Evolutionary conservation across 129 eudicot genomes (phyloP).

Genomic region (Lonicera japonica): DNA sequence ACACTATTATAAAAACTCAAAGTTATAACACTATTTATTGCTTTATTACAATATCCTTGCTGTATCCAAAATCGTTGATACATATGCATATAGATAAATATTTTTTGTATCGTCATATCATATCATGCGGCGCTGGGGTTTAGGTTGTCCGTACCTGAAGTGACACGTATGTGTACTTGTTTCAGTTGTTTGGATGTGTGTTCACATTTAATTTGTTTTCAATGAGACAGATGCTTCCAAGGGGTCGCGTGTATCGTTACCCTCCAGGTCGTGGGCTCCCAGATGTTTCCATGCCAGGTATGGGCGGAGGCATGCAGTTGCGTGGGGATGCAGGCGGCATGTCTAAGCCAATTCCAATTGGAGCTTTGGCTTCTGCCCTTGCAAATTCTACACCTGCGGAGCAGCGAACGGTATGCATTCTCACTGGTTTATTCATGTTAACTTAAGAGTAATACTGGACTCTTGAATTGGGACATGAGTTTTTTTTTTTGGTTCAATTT

Average conservation of each 20-base stretch:
- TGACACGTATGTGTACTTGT: too few species aligned
- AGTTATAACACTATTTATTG: too few species aligned
- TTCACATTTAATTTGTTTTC: background rate
- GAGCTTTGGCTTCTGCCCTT: conserved; percentile 79
- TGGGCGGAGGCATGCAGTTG: conserved; percentile 52
- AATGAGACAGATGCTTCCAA: conserved; percentile 66
- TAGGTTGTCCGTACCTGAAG: too few species aligned
- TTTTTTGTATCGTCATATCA: too few species aligned
- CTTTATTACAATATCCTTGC: too few species aligned
- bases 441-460: too few species aligned
- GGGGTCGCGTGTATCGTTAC: conserved; percentile 73
- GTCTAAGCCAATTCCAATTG: conserved; percentile 61
- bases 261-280: conserved; percentile 67
- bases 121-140: too few species aligned
- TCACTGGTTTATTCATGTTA: background rate
- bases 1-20: too few species aligned
- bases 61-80: too few species aligned
- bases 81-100: too few species aligned
- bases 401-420: conserved; percentile 60
- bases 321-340: conserved; percentile 59
- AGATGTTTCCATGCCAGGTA: conserved; percentile 43
- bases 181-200: background rate
- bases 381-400: conserved; percentile 79
- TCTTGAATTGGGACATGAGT: too few species aligned
- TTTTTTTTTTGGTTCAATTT: too few species aligned